A percentile compares a stretch with the other conserved stretches of the same genome.
Evolutionary conservation across 495 filamentous ascomycete genomes (phyloP).

Genomic region (Echria macrotheca): DNA sequence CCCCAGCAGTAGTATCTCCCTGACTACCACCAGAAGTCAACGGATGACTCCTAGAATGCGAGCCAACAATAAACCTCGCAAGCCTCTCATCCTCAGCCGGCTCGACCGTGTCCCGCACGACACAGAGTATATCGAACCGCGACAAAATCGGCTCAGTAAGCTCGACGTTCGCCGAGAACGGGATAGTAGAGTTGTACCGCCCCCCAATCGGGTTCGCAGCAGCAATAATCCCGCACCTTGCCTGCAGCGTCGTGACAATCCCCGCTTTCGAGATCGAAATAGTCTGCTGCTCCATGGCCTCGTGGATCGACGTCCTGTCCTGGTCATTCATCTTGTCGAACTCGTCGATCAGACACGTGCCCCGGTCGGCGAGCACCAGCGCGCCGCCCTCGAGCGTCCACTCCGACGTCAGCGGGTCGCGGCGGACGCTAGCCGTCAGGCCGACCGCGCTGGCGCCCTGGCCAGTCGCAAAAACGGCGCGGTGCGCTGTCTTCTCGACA

Average conservation of each 20-base stretch:
- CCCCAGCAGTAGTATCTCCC: no score
- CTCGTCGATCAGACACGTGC: conserved; percentile 96
- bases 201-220: conserved; percentile 96
- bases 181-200: conserved; percentile 93
- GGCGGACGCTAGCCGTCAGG: conserved; percentile 94
- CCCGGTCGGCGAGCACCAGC: conserved; percentile 89
- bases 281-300: conserved; percentile 99
- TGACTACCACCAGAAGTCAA: conserved; percentile 45
- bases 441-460: conserved; percentile 96
- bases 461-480: conserved; percentile 96
- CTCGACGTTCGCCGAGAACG: conserved; percentile 93
- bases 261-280: conserved; percentile 99
- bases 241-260: conserved; percentile 96
- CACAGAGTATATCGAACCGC: conserved; percentile 97
- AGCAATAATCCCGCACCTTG: conserved; percentile 94
- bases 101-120: conserved; percentile 96
- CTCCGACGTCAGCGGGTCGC: conserved; percentile 91
- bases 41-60: conserved; percentile 86
- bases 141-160: conserved; percentile 96
- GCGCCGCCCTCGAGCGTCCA: conserved; percentile 99
- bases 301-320: conserved; percentile 95
- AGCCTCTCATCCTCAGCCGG: conserved; percentile 92
- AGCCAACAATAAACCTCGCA: conserved; percentile 90
- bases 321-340: conserved; percentile 99
- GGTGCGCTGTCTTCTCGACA: conserved; percentile 93